Evolutionary conservation across 805 yeast genomes (phyloP), one percentile per base, ranked within the genome.

Genomic region (Wickerhamiella kazuoi): DNA sequence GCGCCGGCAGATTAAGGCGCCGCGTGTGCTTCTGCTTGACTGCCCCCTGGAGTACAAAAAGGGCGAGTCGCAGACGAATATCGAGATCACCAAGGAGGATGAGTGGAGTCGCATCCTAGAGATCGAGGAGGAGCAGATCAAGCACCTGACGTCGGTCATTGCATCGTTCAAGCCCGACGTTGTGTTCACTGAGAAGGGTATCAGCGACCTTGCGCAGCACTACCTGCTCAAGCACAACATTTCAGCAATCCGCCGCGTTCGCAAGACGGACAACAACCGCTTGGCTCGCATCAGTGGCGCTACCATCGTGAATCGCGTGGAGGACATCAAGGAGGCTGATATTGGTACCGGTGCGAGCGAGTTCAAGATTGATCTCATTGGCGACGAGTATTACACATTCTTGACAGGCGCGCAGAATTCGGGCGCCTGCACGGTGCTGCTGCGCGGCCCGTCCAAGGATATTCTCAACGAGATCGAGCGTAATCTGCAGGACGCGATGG

Each of bases 31-130:
- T 16, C 68, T 90, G 49, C 69, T 90, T 50, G 99, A 90, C 63
- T 86, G 96, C 62, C 96, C 99, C 11, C 68, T 90, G 51, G 99
- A 90, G 63, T 90, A 90, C 65, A 90, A 90, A 66, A 90, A 90
- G 69, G 99, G 98, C 48, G 99, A 90, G 64, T 84, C 96, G 2
- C 98, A 90, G 61, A 90, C 97, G 39, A 87, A 90, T 62, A 82
- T 90, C 50, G 99, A 90, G 65, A 86, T 90, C 60, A 79, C 94
- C 34, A 83, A 83, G 53, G 97, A 87, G 61, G 80, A 76, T 46
- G 98, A 90, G 63, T 90, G 97, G 97, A 78, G 77, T 57, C 74
- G 97, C 60, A 74, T 90, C 46, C 67, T 90, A 53, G 84, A 87
- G 64, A 87, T 90, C 55, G 99, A 90, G 64, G 99, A 90, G 64